These are phyloP conservation scores for Aspergillus vadensis DNA, from an alignment of 2,329 filamentous ascomycete species.

Conservation along the genomic window DNA sequence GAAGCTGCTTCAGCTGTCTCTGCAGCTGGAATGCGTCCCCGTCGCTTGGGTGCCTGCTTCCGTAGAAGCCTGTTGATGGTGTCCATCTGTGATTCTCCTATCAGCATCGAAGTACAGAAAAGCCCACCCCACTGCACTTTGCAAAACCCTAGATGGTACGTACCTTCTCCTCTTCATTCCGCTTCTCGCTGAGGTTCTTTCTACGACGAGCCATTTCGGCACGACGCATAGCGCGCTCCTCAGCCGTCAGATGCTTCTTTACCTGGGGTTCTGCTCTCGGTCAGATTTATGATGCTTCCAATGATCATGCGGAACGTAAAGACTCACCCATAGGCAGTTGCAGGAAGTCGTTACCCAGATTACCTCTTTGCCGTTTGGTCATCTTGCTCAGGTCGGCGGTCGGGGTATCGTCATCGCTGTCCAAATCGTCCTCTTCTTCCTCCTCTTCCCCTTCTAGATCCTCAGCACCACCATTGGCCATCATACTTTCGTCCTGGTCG, in stretches of 20 bases:
- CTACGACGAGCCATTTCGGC: slow-evolving; percentile 73
- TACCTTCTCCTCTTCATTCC: slow-evolving; percentile 78
- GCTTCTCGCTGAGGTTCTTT: slow-evolving; percentile 74
- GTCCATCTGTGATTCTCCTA: slow-evolving; percentile 55
- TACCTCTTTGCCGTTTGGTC: slow-evolving; percentile 68
- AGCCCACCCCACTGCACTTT: neutral
- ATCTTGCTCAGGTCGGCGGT: slow-evolving; percentile 63
- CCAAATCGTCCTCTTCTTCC: slow-evolving; percentile 47
- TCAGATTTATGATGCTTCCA: slow-evolving; percentile 15
- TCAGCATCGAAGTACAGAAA: slow-evolving; percentile 17
- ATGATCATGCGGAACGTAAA: neutral
- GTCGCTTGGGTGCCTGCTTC: slow-evolving; percentile 65
- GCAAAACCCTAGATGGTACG: slow-evolving; percentile 34
- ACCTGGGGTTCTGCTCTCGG: slow-evolving; percentile 62
- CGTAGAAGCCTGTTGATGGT: slow-evolving; percentile 68
- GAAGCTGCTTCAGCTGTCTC: slow-evolving; percentile 48
- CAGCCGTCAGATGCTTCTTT: slow-evolving; percentile 71
- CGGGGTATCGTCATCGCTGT: slow-evolving; percentile 46
- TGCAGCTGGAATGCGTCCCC: slow-evolving; percentile 50
- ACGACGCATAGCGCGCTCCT: slow-evolving; percentile 71
- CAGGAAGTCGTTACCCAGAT: slow-evolving; percentile 55
- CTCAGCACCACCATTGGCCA: slow-evolving; percentile 41
- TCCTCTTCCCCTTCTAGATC: slow-evolving; percentile 46
- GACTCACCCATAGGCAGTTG: slow-evolving; percentile 58
- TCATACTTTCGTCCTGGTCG: slow-evolving; percentile 51